These are phyloP conservation scores for Skeletonema costatum DNA, from an alignment of 108 stramenopile genomes.

Conservation along the genomic window DNA sequence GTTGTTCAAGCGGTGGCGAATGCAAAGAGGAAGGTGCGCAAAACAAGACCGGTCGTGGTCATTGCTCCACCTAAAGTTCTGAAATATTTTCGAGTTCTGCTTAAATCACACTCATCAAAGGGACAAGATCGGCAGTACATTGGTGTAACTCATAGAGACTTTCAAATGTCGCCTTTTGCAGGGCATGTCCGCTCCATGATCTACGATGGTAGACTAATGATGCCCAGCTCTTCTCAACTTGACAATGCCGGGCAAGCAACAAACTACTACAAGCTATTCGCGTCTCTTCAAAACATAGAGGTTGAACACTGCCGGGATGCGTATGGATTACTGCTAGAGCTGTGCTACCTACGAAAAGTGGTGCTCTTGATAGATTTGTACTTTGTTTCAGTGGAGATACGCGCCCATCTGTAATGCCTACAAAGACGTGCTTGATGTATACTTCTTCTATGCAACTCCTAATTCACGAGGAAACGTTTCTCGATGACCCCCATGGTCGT, in stretches of 20 bases:
- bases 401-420: conserved; percentile 57
- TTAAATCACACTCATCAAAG: conserved; percentile 2
- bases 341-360: conserved; percentile 20
- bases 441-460: conserved; percentile 20
- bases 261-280: conserved; percentile 49
- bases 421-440: conserved; percentile 48
- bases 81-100: conserved; percentile 37
- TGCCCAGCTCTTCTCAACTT: conserved; percentile 13
- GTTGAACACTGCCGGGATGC: conserved; percentile 76
- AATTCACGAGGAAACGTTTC: conserved; percentile 64
- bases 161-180: conserved; percentile 48
- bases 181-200: conserved; percentile 15
- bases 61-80: conserved; percentile 60
- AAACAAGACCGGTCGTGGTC: conserved; percentile 43
- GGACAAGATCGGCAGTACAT: conserved; percentile 11
- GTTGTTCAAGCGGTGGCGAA: conserved; percentile 44
- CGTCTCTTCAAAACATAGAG: conserved; percentile 56
- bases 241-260: background rate
- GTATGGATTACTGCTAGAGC: conserved; percentile 60
- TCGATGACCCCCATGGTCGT: conserved; percentile 39
- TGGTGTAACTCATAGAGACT: conserved; percentile 48
- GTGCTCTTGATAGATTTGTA: conserved; percentile 13
- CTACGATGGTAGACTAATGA: conserved; percentile 19
- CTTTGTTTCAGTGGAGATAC: conserved; percentile 84
- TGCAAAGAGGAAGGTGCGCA: conserved; percentile 25